These are phyloP conservation scores for Lachancea sp. DNA, from an alignment of 805 yeast genomes.

Conservation along the genomic window DNA sequence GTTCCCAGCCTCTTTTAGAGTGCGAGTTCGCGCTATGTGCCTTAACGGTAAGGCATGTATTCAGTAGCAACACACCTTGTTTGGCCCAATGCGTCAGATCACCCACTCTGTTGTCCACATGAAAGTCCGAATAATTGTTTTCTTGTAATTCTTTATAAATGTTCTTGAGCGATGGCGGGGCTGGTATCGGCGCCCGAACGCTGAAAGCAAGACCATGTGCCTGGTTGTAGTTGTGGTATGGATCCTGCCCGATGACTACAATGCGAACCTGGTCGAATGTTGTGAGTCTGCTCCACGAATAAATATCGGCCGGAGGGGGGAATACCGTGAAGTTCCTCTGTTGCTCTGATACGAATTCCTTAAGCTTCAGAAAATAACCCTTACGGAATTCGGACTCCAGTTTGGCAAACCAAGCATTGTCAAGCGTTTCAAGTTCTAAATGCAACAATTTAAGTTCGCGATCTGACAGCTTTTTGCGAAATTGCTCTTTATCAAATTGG, in stretches of 20 bases:
- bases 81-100: slow-evolving; percentile 78
- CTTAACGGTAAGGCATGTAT: slow-evolving; percentile 83
- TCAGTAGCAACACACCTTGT: slow-evolving; percentile 81
- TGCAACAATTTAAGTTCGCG: slow-evolving; percentile 37
- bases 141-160: slow-evolving; percentile 71
- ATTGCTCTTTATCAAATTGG: slow-evolving; percentile 8
- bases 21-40: slow-evolving; percentile 95
- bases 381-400: slow-evolving; percentile 69
- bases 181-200: slow-evolving; percentile 74
- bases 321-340: slow-evolving; percentile 47
- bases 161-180: slow-evolving; percentile 84
- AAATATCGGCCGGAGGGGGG: slow-evolving; percentile 72
- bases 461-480: slow-evolving; percentile 12
- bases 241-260: slow-evolving; percentile 89
- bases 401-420: slow-evolving; percentile 69
- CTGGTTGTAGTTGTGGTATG: slow-evolving; percentile 86
- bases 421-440: slow-evolving; percentile 65
- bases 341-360: slow-evolving; percentile 52
- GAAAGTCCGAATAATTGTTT: slow-evolving; percentile 68
- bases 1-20: slow-evolving; percentile 87
- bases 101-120: slow-evolving; percentile 42
- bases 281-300: slow-evolving; percentile 87
- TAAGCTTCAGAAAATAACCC: slow-evolving; percentile 74
- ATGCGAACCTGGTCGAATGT: slow-evolving; percentile 71
- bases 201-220: slow-evolving; percentile 97